Evolutionary conservation across 345 rosid species (phyloP).

Genomic region (Passiflora organensis): DNA sequence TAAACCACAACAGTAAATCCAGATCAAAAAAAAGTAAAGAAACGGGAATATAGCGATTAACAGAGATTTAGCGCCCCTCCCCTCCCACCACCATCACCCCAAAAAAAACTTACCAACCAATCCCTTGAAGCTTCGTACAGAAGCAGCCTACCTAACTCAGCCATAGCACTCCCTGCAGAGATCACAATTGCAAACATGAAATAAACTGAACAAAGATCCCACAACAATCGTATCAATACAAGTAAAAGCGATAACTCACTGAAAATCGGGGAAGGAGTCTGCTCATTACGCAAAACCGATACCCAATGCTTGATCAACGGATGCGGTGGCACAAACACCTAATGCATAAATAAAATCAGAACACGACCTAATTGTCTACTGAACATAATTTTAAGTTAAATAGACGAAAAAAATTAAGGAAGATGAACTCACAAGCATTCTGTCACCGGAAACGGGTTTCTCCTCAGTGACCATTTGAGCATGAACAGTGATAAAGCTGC

Average conservation of each 20-base stretch:
- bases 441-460: conserved; percentile 45
- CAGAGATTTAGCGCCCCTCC: no score
- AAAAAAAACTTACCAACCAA: conserved; percentile 77
- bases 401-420: neutral
- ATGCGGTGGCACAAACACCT: conserved; percentile 92
- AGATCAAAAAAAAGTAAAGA: neutral
- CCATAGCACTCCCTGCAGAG: conserved; percentile 70
- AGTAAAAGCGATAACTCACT: conserved; percentile 36
- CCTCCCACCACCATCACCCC: no score
- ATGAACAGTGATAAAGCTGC: conserved; percentile 32
- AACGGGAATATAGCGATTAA: no score
- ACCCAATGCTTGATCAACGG: conserved; percentile 96
- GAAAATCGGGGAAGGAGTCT: conserved; percentile 77
- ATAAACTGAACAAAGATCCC: neutral
- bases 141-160: conserved; percentile 84
- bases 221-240: neutral
- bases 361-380: neutral
- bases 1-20: neutral
- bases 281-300: conserved; percentile 77
- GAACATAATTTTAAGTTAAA: neutral
- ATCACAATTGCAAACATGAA: neutral
- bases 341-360: neutral
- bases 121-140: conserved; percentile 91
- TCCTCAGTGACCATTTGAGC: conserved; percentile 56
- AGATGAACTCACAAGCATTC: conserved; percentile 67